Evolutionary conservation across 805 yeast genomes (phyloP), one percentile per base, ranked within the genome.

Genomic region (Yarrowia bubula): DNA sequence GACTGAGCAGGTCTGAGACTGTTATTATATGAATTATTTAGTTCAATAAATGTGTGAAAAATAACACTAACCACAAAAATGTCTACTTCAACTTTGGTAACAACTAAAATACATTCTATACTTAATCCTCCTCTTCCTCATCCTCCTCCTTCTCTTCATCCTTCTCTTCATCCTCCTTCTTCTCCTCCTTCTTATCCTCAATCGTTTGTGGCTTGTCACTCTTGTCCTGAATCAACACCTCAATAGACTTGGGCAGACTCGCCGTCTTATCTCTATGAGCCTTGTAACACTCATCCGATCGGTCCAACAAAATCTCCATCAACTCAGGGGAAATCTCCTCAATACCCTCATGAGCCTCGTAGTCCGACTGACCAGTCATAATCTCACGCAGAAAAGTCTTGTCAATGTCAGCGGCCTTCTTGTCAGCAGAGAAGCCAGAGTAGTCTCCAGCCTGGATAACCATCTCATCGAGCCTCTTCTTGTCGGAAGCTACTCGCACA

Each of bases 401-500:
- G 35, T 58, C 64, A 8, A 44, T 17, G n/a, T 58, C 51, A 2
- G 31, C 32, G 1, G 43, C 11, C 8, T 31, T 43, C 2, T 22
- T 32, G 15, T 14, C 41, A 10, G 17, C 33, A 3, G 47, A 15
- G 14, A 55, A 55, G 2, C 61, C 61, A 3, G 46, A 39, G 33
- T 43, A 58, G 9, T 69, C 68, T 3, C 92, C 92, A 77, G 83
- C 73, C 70, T 86, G 87, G 65, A 88, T 88, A 28, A 91, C 90
- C 70, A 90, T 74, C 71, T 84, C 85, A 70, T 91, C 97, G 66
- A 92, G 79, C 66, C 84, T 84, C 67, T 96, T 81, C 75, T 95
- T 95, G 28, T 88, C 82, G 44, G 87, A 88, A 1, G 97, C 96
- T 68, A 86, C 85, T 33, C 89, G 84, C 37, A 95, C 80, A 51